Evolutionary conservation across 345 rosid species (phyloP).

Genomic region (Orychophragmus violaceus): DNA sequence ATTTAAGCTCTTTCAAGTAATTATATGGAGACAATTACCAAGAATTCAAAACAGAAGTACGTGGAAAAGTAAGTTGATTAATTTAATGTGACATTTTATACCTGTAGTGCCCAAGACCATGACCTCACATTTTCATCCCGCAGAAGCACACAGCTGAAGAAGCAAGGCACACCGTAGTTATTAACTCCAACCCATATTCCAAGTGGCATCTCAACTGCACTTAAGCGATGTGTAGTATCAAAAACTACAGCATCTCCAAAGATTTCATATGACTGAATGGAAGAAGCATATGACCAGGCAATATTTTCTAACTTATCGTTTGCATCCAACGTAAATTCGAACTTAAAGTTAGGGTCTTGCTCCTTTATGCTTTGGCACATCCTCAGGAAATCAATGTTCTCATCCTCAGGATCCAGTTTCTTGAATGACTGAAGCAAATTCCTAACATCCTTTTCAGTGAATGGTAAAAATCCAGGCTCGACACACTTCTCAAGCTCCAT

Average conservation of each 20-base stretch:
- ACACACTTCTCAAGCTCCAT: conserved; percentile 98
- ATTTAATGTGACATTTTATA: too few relatives aligned
- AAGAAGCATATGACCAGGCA: conserved; percentile 93
- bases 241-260: conserved; percentile 96
- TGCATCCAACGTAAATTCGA: conserved; percentile 63
- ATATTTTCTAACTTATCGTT: conserved; percentile 69
- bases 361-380: conserved; percentile 90
- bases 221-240: conserved; percentile 85
- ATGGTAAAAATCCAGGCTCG: conserved; percentile 90
- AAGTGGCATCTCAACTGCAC: conserved; percentile 95
- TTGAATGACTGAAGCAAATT: conserved; percentile 88
- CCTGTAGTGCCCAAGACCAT: conserved; percentile 93
- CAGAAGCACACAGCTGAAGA: conserved; percentile 87
- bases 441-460: conserved; percentile 96
- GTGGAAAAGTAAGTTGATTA: too few relatives aligned
- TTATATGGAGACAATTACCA: background rate
- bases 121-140: conserved; percentile 78
- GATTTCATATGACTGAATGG: conserved; percentile 72
- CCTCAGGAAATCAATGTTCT: conserved; percentile 75
- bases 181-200: conserved; percentile 95
- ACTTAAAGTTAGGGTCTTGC: conserved; percentile 86
- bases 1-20: background rate
- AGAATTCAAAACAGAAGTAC: background rate
- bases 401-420: conserved; percentile 83
- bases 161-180: conserved; percentile 95